Evolutionary conservation across 2,329 filamentous ascomycete species (phyloP).

Genomic region (Penicillium frequentans): DNA sequence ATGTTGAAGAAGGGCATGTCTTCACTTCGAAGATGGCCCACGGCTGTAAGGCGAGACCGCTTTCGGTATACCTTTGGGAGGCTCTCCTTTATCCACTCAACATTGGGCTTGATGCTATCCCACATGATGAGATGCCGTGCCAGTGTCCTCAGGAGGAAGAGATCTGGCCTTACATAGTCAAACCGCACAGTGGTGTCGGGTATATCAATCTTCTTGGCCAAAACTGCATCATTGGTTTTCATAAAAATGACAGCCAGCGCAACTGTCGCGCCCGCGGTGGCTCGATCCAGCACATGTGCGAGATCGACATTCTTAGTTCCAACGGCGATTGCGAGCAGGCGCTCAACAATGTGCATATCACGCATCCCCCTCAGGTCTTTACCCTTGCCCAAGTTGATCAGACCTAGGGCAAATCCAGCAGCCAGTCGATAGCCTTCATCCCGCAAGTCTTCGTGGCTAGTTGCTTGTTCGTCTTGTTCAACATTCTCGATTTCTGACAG

Average conservation of each 20-base stretch:
- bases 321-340: slow-evolving; percentile 80
- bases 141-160: slow-evolving; percentile 84
- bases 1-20: slow-evolving; percentile 95
- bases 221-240: slow-evolving; percentile 85
- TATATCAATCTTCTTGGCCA: slow-evolving; percentile 90
- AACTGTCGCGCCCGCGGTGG: slow-evolving; percentile 88
- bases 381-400: slow-evolving; percentile 93
- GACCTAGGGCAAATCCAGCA: slow-evolving; percentile 87
- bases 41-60: slow-evolving; percentile 60
- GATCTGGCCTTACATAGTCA: slow-evolving; percentile 91
- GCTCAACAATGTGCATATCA: slow-evolving; percentile 90
- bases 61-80: slow-evolving; percentile 69
- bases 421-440: slow-evolving; percentile 96
- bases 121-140: slow-evolving; percentile 92
- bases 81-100: slow-evolving; percentile 73
- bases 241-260: slow-evolving; percentile 91
- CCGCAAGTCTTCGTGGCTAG: slow-evolving; percentile 72
- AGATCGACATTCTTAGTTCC: slow-evolving; percentile 87
- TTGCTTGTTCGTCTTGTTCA: slow-evolving; percentile 70
- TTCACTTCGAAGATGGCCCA: slow-evolving; percentile 68
- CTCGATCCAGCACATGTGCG: slow-evolving; percentile 89
- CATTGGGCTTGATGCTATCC: slow-evolving; percentile 73
- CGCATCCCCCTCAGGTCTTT: slow-evolving; percentile 83
- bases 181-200: slow-evolving; percentile 89
- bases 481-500: slow-evolving; percentile 92